Conservation (phyloP, 257 asterid species). For the Solanum dulcamara region DNA sequence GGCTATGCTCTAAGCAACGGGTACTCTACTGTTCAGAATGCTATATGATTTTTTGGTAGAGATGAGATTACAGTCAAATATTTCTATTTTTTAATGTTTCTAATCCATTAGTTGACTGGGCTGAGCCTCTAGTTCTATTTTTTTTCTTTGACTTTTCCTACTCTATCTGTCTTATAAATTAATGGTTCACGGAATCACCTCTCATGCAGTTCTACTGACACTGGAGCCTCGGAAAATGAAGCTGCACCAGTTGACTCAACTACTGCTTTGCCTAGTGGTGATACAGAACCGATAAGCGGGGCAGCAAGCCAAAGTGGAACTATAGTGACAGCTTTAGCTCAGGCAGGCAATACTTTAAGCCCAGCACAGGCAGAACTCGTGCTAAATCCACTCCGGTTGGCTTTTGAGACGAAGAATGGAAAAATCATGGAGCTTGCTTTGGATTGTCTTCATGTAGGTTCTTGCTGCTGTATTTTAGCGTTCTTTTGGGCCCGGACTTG, state of each 20-base stretch:
- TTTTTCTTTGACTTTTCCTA: neutral
- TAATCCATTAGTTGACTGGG: neutral
- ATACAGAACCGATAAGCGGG: conserved; percentile 20
- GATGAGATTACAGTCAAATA: neutral
- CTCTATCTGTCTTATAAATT: neutral
- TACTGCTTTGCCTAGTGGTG: conserved; percentile 27
- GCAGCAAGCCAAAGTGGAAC: conserved; percentile 28
- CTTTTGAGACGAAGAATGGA: conserved; percentile 83
- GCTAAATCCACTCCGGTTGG: conserved; percentile 73
- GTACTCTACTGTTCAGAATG: neutral
- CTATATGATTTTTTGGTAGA: neutral
- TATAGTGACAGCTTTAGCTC: conserved; percentile 45
- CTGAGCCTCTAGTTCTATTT: neutral
- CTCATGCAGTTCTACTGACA: neutral
- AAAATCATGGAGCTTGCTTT: conserved; percentile 90
- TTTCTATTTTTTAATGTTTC: neutral
- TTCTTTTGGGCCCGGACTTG: neutral
- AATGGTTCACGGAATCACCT: neutral
- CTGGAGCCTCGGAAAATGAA: neutral
- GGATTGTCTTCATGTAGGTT: conserved; percentile 99
- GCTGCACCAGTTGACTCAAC: conserved; percentile 20
- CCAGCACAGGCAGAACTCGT: conserved; percentile 89
- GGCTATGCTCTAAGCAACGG: neutral
- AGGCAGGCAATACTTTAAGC: conserved; percentile 73
- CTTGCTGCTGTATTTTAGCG: conserved; percentile 6